Conservation (phyloP, 2,329 filamentous ascomycete genomes). For the Fusarium heterosporum region DNA sequence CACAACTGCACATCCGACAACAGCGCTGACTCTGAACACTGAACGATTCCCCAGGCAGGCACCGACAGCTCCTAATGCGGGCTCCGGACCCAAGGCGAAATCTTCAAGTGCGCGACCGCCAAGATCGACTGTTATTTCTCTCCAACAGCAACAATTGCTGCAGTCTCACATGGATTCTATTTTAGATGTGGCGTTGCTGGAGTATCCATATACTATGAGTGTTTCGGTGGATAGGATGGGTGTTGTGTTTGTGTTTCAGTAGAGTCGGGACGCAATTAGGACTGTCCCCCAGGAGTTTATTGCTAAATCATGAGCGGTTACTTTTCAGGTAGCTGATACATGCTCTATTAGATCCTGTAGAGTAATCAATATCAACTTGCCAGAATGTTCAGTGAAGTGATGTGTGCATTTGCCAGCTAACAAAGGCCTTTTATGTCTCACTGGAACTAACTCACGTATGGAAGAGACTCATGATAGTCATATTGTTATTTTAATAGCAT, state of each 20-base stretch:
- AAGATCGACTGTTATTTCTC: constrained; percentile 84
- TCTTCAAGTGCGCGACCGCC: constrained; percentile 62
- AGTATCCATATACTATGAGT: constrained; percentile 92
- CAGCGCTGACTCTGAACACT: constrained; percentile 72
- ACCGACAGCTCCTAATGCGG: constrained; percentile 49
- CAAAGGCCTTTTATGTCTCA: neutral
- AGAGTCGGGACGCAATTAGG: constrained; percentile 34
- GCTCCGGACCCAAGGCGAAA: constrained; percentile 49
- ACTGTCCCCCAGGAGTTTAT: constrained; percentile 14
- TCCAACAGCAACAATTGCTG: constrained; percentile 87
- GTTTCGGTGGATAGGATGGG: constrained; percentile 90
- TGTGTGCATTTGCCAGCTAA: neutral
- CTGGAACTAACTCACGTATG: neutral
- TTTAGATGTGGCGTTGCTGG: constrained; percentile 87
- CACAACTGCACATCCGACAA: constrained; percentile 70
- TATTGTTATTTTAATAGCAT: neutral
- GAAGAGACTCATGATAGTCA: neutral
- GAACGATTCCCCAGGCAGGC: constrained; percentile 66
- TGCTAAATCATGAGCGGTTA: constrained; percentile 17
- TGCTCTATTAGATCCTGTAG: constrained; percentile 2
- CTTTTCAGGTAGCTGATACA: constrained; percentile 21
- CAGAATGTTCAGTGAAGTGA: neutral
- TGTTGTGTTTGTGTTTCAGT: constrained; percentile 84
- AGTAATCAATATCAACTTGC: constrained; percentile 10
- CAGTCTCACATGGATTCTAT: constrained; percentile 89